Evolutionary conservation across 2,329 filamentous ascomycete species (phyloP).

Genomic region (Pseudogymnoascus sp.): DNA sequence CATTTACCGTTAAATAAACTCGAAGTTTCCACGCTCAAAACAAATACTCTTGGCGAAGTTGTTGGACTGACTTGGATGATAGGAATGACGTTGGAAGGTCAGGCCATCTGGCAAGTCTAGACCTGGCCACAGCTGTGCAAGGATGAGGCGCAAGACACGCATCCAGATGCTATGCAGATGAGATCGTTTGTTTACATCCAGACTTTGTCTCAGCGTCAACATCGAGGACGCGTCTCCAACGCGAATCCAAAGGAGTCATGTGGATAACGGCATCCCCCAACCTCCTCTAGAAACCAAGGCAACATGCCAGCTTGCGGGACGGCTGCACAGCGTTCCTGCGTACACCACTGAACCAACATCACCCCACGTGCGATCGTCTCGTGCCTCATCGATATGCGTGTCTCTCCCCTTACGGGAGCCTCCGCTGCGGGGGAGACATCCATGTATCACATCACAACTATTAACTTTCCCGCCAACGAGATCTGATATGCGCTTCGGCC

Average conservation of each 20-base stretch:
- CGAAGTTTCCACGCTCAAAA: background rate
- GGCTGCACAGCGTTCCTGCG: background rate
- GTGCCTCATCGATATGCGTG: slow-evolving; percentile 3
- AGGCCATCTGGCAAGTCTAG: background rate
- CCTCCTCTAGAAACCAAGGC: background rate
- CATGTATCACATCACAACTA: background rate
- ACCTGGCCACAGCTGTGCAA: background rate
- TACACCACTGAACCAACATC: background rate
- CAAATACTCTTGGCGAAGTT: background rate
- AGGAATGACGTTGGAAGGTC: background rate
- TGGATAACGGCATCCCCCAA: background rate
- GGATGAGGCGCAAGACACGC: background rate
- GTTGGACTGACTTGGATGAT: background rate
- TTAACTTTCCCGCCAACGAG: background rate
- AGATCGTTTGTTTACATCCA: background rate
- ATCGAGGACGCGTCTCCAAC: background rate
- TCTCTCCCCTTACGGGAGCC: background rate
- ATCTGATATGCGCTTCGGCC: slow-evolving; percentile 3
- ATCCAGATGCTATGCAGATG: background rate
- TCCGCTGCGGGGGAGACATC: background rate
- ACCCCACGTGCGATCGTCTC: slow-evolving; percentile 6
- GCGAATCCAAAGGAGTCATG: background rate
- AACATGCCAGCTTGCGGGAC: background rate
- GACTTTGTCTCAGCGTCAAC: background rate
- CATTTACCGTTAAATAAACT: background rate